Evolutionary conservation across 148 eudicot species (phyloP).

Genomic region (Linanthus parryae): DNA sequence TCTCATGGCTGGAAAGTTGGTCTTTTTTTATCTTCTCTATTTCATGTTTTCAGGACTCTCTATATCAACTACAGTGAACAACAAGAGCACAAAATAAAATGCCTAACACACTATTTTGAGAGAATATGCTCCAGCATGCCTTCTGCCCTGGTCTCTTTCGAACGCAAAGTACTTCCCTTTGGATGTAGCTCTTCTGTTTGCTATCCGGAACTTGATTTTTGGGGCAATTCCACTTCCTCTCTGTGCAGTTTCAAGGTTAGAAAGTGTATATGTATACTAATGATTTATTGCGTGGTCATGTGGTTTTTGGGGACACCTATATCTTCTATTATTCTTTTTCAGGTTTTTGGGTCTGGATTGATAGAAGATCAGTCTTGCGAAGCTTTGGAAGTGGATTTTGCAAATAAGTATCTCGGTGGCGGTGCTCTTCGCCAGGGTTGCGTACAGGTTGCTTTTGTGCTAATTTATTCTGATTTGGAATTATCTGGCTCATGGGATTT

Average conservation of each 20-base stretch:
- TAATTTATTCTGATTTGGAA: not conserved
- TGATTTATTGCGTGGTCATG: not conserved
- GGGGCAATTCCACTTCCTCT: conserved; percentile 58
- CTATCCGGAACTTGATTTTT: conserved; percentile 48
- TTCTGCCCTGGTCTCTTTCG: conserved; percentile 67
- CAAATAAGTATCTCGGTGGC: conserved; percentile 88
- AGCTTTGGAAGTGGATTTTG: conserved; percentile 94
- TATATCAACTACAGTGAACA: conserved; percentile 46
- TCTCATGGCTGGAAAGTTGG: no score
- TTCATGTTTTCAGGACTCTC: conserved; percentile 46
- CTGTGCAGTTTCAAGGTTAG: conserved; percentile 77
- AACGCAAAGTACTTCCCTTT: conserved; percentile 76
- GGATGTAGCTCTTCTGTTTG: conserved; percentile 26
- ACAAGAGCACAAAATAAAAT: conserved; percentile 78
- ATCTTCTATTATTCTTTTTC: conserved; percentile 10
- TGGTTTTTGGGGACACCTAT: not conserved
- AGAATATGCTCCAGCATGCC: conserved; percentile 64
- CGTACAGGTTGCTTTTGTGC: conserved; percentile 67
- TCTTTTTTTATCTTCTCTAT: no score
- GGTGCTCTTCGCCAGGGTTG: conserved; percentile 85
- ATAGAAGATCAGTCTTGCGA: conserved; percentile 76
- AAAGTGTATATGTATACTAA: not conserved
- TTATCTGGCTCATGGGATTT: not conserved
- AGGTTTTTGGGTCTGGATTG: conserved; percentile 66
- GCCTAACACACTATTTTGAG: conserved; percentile 81